Percentiles rank a stretch among this genome's conserved stretches.
Evolutionary conservation across 805 yeast species (phyloP).

Genomic region (Vanderwaltozyma tropicalis): DNA sequence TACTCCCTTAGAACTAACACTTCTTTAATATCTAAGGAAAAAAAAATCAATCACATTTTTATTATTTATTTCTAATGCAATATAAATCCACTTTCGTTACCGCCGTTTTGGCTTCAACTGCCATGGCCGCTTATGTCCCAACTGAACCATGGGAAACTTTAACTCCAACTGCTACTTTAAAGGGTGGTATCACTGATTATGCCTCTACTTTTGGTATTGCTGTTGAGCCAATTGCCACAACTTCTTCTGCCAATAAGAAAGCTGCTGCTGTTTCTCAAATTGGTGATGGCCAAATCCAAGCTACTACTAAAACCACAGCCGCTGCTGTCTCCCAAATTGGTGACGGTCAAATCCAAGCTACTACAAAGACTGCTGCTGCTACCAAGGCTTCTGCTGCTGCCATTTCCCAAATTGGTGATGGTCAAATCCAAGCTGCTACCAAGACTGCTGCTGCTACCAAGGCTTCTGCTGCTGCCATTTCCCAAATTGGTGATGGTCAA

Average conservation of each 20-base stretch:
- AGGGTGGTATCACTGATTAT: conserved; percentile 29
- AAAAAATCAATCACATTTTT: neutral
- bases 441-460: conserved; percentile 19
- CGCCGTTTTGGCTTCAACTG: conserved; percentile 19
- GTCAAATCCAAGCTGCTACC: conserved; percentile 32
- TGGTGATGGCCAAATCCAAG: conserved; percentile 39
- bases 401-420: conserved; percentile 36
- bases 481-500: conserved; percentile 34
- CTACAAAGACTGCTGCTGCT: conserved; percentile 22
- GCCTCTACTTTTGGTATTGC: conserved; percentile 34
- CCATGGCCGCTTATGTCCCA: conserved; percentile 18
- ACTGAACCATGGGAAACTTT: conserved; percentile 33
- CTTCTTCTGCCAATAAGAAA: conserved; percentile 27
- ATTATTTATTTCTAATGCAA: conserved; percentile 9
- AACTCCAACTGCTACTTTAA: conserved; percentile 30
- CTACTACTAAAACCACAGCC: conserved; percentile 24
- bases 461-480: conserved; percentile 16
- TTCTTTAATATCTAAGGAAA: neutral
- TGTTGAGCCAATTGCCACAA: conserved; percentile 30
- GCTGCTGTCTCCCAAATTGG: conserved; percentile 27
- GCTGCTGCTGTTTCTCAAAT: conserved; percentile 34
- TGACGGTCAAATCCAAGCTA: conserved; percentile 31
- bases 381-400: conserved; percentile 21
- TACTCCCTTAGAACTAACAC: neutral
- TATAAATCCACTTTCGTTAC: conserved; percentile 17